Evolutionary conservation across 2,329 filamentous ascomycete genomes (phyloP).

Genomic region (Arthrobotrys entomopaga): DNA sequence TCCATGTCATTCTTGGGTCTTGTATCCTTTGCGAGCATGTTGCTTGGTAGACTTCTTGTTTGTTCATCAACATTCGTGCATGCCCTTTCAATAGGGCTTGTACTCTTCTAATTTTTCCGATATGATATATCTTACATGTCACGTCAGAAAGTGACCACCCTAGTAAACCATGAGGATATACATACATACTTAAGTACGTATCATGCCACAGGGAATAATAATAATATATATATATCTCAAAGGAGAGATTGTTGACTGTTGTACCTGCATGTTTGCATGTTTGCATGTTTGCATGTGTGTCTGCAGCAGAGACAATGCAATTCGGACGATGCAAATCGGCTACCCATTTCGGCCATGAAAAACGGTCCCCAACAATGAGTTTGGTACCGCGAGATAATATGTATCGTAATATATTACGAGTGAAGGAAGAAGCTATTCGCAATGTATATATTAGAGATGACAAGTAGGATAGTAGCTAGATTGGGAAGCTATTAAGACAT

Average conservation of each 20-base stretch:
- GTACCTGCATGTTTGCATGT: no score
- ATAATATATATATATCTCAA: no score
- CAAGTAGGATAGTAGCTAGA: no score
- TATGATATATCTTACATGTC: not conserved
- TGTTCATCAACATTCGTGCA: conserved; percentile 8
- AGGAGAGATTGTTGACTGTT: not conserved
- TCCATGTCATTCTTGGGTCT: conserved; percentile 21
- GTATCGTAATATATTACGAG: no score
- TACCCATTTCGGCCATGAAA: conserved; percentile 30
- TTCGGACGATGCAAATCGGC: not conserved
- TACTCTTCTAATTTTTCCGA: conserved; percentile 1
- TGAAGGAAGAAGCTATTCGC: no score
- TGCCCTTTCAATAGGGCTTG: not conserved
- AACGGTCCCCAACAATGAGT: not conserved
- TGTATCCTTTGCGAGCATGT: conserved; percentile 54
- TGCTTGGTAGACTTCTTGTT: conserved; percentile 29
- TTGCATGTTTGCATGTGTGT: no score
- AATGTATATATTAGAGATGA: no score
- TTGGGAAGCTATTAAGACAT: no score
- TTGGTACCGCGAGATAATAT: no score
- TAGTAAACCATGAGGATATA: not conserved
- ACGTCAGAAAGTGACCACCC: no score
- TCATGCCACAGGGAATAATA: not conserved
- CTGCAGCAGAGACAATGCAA: not conserved
- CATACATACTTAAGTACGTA: not conserved